These are phyloP conservation scores for Wickerhamomyces bovis DNA, from an alignment of 805 yeast genomes.

Conservation along the genomic window DNA sequence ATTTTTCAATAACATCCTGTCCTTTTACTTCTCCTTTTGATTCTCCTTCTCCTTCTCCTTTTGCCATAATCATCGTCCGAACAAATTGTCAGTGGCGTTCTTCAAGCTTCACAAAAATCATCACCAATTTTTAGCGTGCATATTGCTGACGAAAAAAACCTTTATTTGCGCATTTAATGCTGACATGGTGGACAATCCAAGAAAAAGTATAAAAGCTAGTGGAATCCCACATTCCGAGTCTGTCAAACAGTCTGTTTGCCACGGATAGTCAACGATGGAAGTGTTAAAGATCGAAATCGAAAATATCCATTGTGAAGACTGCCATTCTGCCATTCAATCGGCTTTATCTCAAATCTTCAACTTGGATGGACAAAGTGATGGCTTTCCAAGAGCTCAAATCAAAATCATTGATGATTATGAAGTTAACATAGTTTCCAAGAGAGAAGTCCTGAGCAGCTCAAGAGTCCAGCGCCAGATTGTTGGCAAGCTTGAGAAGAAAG, in stretches of 20 bases:
- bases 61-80: too few species aligned
- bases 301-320: slow-evolving; percentile 52
- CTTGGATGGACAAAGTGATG: background rate
- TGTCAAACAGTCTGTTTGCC: background rate
- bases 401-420: slow-evolving; percentile 13
- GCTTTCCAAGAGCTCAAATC: slow-evolving; percentile 8
- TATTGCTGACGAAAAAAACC: background rate
- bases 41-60: background rate
- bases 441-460: background rate
- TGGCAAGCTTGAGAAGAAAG: slow-evolving; percentile 7
- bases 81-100: background rate
- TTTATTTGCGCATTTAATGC: background rate
- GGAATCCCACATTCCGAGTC: background rate
- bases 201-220: slow-evolving; percentile 1
- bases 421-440: slow-evolving; percentile 5
- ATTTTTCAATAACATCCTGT: too few species aligned
- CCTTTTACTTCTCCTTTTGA: too few species aligned
- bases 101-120: background rate
- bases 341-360: slow-evolving; percentile 19
- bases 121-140: background rate
- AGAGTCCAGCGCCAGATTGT: slow-evolving; percentile 7
- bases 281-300: slow-evolving; percentile 7
- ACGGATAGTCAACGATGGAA: slow-evolving; percentile 4
- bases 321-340: slow-evolving; percentile 34
- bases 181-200: background rate